Evolutionary conservation across 2,329 filamentous ascomycete species (phyloP), one percentile per base, ranked within the genome.

Genomic region (Botrytis tulipae): DNA sequence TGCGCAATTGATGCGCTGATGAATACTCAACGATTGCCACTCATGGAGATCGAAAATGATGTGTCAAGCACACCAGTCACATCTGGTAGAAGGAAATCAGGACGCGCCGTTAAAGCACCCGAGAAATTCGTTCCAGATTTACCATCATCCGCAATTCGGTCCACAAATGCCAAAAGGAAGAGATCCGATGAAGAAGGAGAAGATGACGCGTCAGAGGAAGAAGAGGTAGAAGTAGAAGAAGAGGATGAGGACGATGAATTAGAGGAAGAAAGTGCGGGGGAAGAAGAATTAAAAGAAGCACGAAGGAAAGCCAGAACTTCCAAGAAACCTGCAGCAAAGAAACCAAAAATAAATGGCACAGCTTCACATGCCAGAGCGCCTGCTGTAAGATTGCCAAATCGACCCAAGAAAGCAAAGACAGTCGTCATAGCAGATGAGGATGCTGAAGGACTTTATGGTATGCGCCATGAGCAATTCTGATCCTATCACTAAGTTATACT

Each of bases 51-150:
- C 62, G 86, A 89, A 78, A 87, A 85, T 79, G 87, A 87, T 83
- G 84, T 86, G 81, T 86, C 84, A 79, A 83, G 84, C 76, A 86
- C 87, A 75, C 85, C 87, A 72, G 83, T 84, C 75, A 84, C 86
- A 75, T 84, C 85, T 79, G 76, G 74, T 51, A 87, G 87, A 85
- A 90, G 91, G 82, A 88, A 89, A 77, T 92, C 90, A 54, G 89
- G 89, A 88, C 89, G 89, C 88, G 89, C 90, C 84, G 86, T 89
- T 75, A 88, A 85, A 80, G 85, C 84, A 51, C 88, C 89, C 63
- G 82, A 86, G 80, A 90, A 90, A 81, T 91, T 89, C 82, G 84
- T 84, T 73, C 86, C 88, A 72, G 86, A 90, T 75, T 74, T 73
- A 68, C 76, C 79, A 35, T 79, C 79, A 4, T 79, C 80, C 75